Percentiles rank a stretch among this genome's conserved stretches.
These are phyloP conservation scores for Oleoguttula mirabilis DNA, from an alignment of 495 filamentous ascomycete genomes.

Conservation along the genomic window DNA sequence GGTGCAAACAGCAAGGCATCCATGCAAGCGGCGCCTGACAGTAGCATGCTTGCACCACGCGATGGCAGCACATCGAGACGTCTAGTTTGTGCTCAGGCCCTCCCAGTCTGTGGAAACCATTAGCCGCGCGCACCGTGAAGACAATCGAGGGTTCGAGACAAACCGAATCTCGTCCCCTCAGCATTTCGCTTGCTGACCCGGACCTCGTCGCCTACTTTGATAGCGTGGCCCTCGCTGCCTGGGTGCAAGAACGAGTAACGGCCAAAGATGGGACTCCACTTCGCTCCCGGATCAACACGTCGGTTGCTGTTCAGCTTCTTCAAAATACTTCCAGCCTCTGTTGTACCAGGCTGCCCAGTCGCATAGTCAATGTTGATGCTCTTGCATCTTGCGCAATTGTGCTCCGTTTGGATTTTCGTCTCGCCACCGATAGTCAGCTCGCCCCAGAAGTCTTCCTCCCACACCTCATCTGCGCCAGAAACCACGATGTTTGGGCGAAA, in stretches of 20 bases:
- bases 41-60: no score
- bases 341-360: slow-evolving; percentile 53
- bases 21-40: no score
- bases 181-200: slow-evolving; percentile 43
- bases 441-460: slow-evolving; percentile 82
- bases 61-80: no score
- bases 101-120: slow-evolving; percentile 12
- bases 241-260: slow-evolving; percentile 57
- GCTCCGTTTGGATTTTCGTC: slow-evolving; percentile 47
- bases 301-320: slow-evolving; percentile 71
- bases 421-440: slow-evolving; percentile 39
- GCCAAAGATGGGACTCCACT: slow-evolving; percentile 73
- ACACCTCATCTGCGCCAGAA: slow-evolving; percentile 44
- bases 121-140: no score
- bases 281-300: slow-evolving; percentile 59
- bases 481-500: slow-evolving; percentile 81
- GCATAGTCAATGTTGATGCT: slow-evolving; percentile 75
- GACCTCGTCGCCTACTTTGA: slow-evolving; percentile 63
- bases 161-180: slow-evolving; percentile 52
- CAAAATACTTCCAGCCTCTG: slow-evolving; percentile 53
- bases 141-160: no score
- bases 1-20: no score
- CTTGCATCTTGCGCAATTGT: slow-evolving; percentile 69
- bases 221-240: slow-evolving; percentile 23
- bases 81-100: slow-evolving; percentile 7